Evolutionary conservation across 83 land plant genomes (phyloP).

Genomic region (Picea mariana): DNA sequence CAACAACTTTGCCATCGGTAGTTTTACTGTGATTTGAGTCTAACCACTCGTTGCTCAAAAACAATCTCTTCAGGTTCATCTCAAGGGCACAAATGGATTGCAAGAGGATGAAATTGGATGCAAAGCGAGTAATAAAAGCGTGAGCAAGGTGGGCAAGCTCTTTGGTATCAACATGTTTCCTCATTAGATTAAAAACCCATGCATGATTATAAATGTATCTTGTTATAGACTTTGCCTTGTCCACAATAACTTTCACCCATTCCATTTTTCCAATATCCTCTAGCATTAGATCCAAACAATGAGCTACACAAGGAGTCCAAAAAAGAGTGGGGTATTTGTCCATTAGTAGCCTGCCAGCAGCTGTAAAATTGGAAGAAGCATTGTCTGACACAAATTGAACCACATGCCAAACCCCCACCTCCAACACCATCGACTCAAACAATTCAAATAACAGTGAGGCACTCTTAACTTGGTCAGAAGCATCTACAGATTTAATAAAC

Average conservation of each 20-base stretch:
- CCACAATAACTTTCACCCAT: too few relatives aligned
- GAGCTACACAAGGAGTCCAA: constrained; percentile 26
- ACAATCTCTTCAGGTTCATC: not conserved
- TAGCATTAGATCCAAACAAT: constrained; percentile 34
- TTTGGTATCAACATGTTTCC: not conserved
- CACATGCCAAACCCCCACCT: constrained; percentile 32
- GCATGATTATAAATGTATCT: too few relatives aligned
- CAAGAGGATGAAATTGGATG: not conserved
- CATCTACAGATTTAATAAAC: constrained; percentile 38
- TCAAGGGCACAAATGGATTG: not conserved
- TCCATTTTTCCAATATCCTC: not conserved
- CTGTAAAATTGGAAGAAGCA: constrained; percentile 5
- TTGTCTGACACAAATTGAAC: constrained; percentile 38
- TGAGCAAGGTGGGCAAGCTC: not conserved
- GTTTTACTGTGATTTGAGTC: not conserved
- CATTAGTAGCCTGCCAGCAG: constrained; percentile 24
- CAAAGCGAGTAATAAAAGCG: not conserved
- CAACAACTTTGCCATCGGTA: not conserved
- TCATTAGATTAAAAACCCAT: not conserved
- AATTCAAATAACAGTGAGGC: constrained; percentile 16
- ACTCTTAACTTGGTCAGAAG: constrained; percentile 16
- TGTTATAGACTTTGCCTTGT: too few relatives aligned
- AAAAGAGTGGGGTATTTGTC: constrained; percentile 22
- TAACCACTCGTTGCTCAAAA: not conserved
- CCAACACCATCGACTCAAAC: constrained; percentile 32